Base-by-base conservation (phyloP, 139 green algal genomes). In the Volvox africanus region DNA sequence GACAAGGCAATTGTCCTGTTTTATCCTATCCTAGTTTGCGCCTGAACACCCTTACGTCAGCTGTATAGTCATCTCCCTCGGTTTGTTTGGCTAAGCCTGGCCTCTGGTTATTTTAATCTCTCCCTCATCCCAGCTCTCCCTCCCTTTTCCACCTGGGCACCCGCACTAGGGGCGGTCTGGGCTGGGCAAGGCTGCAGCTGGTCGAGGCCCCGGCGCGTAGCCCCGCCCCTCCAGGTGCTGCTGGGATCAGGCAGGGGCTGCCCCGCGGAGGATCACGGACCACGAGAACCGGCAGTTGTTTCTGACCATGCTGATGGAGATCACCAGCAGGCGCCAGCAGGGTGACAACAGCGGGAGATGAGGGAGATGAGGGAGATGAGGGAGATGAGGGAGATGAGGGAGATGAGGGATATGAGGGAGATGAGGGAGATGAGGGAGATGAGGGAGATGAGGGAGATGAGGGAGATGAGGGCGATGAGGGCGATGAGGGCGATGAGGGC, bases 131-230 rank as follows among this genome's bases (percentile, higher is more conserved):
- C 21, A 73, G 65, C 65, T 30, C 65, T 73, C 65, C 65, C 5
- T 73, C 21, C 65, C 65, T 12, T 24, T 24, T 73, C 21, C 65
- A 14, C 24, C 14, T 78, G 24, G 69, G 24, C 13, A 13, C 24
- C 69, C 69, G 19, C 11, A 5, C 37, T 21, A 84, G 13, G 83
- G 86, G 86, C 32, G 69, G 86, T 12, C 73, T 90, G 30, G 86
- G 86, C 28, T 90, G 86, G 86, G 86, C 86, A 22, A 75, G 83
- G 86, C 50, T 90, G 19, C 73, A 90, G 30, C 28, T 83, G 30
- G 69, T 61, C 19, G 86, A 90, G 86, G 86, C 32, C 62, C 82
- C 82, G 73, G 24, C 50, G 44, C 1, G 13, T 26, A 28, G 13
- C 36, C 11, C 20, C 17, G 18, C 14, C 68, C 37, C 37, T 18